Evolutionary conservation across 2,329 filamentous ascomycete species (phyloP), one percentile per base, ranked within the genome.

Genomic region (Onygena corvina): DNA sequence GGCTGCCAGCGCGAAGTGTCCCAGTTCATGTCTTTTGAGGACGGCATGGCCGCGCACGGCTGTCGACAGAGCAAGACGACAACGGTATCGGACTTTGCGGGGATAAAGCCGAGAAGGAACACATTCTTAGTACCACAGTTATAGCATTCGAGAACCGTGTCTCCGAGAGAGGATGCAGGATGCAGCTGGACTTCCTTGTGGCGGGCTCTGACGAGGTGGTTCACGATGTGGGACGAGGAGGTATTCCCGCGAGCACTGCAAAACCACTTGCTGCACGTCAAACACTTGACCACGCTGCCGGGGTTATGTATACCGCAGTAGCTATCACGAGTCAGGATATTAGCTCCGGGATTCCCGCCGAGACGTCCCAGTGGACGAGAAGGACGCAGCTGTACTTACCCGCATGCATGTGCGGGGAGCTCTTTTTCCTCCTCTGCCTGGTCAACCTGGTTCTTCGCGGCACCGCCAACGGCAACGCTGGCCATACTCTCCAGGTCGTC

Each of bases 61-160:
- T 96, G 92, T 53, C 92, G 88, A 66, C 92, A 98, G 31, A 98
- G 77, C 38, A 98, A 79, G 20, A 98, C 92, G 5, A 98, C 93
- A 23, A 98, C 92, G 0, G 92, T 95, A 62, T 98, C 93, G 8
- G 92, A 96, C 65, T 98, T 98, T 50, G 92, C 92, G 7, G 92
- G 93, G 58, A 98, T 98, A 65, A 98, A 98, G 4, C 92, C 92
- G 23, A 98, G 81, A 30, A 96, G 75, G 59, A 98, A 98, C 45
- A 95, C 90, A 65, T 98, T 98, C 71, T 95, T 96, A n/a, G 87
- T 95, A 42, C 90, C 92, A 67, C 92, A 98, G 70, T 95, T 96
- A 73, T 98, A 98, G 71, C 92, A 98, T 72, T 98, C 92, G 54
- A 98, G 77, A 31, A 93, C 86, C 0, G 92, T 98, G 64, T 98